These are phyloP conservation scores for Wickerhamiella sergipiensis DNA, from an alignment of 805 yeast genomes.

Conservation along the genomic window DNA sequence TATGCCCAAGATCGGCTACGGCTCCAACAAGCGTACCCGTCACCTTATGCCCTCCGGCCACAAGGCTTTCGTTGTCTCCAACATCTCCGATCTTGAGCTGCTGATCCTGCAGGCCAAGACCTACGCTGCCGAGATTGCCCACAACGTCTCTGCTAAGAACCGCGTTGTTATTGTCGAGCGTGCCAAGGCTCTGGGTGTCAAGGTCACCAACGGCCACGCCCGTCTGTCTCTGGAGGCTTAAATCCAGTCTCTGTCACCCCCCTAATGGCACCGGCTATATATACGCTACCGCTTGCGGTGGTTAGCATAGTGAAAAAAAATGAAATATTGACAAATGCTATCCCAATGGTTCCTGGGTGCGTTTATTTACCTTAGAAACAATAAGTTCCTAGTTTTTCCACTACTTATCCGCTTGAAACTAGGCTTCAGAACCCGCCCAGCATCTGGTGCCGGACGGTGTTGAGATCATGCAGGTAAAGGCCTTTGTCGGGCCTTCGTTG, in stretches of 20 bases:
- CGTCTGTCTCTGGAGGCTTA: conserved; percentile 97
- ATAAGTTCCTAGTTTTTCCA: not conserved
- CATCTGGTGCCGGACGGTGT: not conserved
- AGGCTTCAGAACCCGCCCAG: not conserved
- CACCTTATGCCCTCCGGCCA: conserved; percentile 94
- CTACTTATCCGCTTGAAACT: not conserved
- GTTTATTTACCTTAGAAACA: no score
- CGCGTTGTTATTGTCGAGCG: conserved; percentile 90
- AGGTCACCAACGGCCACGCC: conserved; percentile 99
- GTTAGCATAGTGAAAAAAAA: not conserved
- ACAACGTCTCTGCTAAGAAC: conserved; percentile 96
- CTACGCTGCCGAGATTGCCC: conserved; percentile 99
- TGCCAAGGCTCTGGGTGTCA: conserved; percentile 97
- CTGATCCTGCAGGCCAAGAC: conserved; percentile 94
- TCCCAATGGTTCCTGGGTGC: no score
- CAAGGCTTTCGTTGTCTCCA: conserved; percentile 90
- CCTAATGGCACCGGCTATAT: not conserved
- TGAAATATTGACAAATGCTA: not conserved
- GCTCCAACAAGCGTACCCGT: conserved; percentile 98
- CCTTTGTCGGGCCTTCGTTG: not conserved
- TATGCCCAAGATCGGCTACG: conserved; percentile 99
- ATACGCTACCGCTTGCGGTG: not conserved
- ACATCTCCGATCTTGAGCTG: conserved; percentile 86
- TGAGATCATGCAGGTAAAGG: not conserved
- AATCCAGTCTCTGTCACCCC: conserved; percentile 15